Evolutionary conservation across 208 protist genomes (phyloP).

Genomic region (Histomonas meleagridis): DNA sequence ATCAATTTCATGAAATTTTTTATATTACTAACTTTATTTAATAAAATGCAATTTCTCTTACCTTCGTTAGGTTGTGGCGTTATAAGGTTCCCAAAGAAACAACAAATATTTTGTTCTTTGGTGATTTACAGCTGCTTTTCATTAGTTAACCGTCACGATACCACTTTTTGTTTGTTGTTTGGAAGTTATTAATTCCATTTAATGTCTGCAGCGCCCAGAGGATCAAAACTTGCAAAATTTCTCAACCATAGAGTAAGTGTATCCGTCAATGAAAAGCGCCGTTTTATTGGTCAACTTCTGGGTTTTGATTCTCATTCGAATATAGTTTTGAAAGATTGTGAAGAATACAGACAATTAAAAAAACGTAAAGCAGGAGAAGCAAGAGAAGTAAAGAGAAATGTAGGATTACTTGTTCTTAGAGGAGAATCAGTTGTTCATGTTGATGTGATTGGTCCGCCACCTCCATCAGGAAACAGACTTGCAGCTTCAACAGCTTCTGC

Average conservation of each 20-base stretch:
- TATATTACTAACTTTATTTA: too few species aligned
- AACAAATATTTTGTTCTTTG: too few species aligned
- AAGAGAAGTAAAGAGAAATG: constrained; percentile 2
- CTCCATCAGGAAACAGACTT: constrained; percentile 9
- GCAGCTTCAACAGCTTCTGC: neutral
- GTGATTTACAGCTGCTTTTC: too few species aligned
- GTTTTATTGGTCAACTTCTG: constrained; percentile 20
- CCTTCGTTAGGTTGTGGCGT: too few species aligned
- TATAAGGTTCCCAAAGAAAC: too few species aligned
- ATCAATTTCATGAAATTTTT: too few species aligned
- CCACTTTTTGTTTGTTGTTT: too few species aligned
- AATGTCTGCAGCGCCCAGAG: neutral
- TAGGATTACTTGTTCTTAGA: neutral
- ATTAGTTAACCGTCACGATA: too few species aligned
- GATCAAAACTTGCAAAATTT: constrained; percentile 24
- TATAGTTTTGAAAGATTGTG: constrained; percentile 26
- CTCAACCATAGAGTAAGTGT: neutral
- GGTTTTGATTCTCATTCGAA: constrained; percentile 29
- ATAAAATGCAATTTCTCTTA: too few species aligned
- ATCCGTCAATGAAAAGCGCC: neutral
- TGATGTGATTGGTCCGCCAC: constrained; percentile 10
- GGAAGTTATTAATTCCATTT: too few species aligned
- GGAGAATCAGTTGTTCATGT: constrained; percentile 20
- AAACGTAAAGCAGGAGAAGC: neutral
- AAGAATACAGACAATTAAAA: constrained; percentile 11